Evolutionary conservation across 2,329 filamentous ascomycete species (phyloP), one percentile per base, ranked within the genome.

Genomic region (Bipolaris victoriae): DNA sequence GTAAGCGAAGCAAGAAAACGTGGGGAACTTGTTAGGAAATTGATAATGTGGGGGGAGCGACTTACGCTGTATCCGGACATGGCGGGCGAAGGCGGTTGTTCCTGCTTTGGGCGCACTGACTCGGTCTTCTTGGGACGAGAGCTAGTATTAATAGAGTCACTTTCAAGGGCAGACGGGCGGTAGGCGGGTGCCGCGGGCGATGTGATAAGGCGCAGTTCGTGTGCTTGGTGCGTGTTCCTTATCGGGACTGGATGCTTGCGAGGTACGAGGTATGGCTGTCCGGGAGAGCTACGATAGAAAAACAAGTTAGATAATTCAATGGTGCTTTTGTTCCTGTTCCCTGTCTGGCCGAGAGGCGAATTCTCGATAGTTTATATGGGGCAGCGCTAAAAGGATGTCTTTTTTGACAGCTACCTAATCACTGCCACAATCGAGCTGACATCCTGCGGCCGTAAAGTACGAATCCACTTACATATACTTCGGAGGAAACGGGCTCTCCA

Each of bases 21-120:
- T 16, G 18, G 7, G 13, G 18, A n/a, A 18, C 3, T 26, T 24
- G 5, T 15, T 15, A 26, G 3, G 15, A 16, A 18, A 16, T 9
- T 26, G 20, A 26, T 5, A 39, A 22, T 5, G 9, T 2, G 7
- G n/a, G 24, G 20, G 35, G 41, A 18, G n/a, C 4, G 29, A 39
- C 59, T 57, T 65, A 70, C 68, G 39, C 57, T 55, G 50, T 69
- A 68, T 22, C 68, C 68, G 40, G 64, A 68, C 68, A 71, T 71
- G 41, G 55, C 62, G 51, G 58, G 65, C 52, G 61, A 64, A 52
- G 52, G 44, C 29, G 61, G 54, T 55, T 60, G 54, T 63, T 62
- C 59, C 48, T 62, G 59, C 48, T 65, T 65, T 24, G 55, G 63
- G 57, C 58, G 53, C 53, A 61, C 55, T 22, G 46, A 22, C 45